A percentile compares a stretch with the other conserved stretches of the same genome.
Conservation (phyloP, 306 rosid species). For the Prunus salicina region DNA sequence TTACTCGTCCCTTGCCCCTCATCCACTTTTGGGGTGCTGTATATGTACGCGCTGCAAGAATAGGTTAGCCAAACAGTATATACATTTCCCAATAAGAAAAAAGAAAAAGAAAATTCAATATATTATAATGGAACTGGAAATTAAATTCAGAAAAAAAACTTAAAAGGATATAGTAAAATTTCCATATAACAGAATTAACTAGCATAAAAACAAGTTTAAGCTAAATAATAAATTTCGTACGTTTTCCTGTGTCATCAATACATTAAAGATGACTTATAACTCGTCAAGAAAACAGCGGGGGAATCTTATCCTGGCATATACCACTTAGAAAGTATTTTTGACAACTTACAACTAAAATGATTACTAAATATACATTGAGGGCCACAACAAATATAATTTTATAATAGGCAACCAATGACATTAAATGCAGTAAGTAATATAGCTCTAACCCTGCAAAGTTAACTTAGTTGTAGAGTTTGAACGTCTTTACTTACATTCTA, state of each 20-base stretch:
- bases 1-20: slow-evolving; percentile 96
- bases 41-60: slow-evolving; percentile 71
- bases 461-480: background rate
- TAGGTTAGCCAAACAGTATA: slow-evolving; percentile 16
- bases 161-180: background rate
- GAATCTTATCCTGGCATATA: background rate
- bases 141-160: background rate
- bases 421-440: background rate
- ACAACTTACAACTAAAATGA: background rate
- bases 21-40: slow-evolving; percentile 93
- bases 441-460: background rate
- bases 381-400: background rate
- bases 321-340: background rate
- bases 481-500: background rate
- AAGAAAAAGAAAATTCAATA: background rate
- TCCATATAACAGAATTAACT: background rate
- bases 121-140: background rate
- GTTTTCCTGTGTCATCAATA: background rate
- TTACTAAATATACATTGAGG: background rate
- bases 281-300: background rate
- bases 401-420: background rate
- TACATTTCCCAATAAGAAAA: slow-evolving; percentile 2
- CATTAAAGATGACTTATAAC: background rate
- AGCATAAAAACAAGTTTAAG: background rate
- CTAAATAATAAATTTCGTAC: background rate